Base-by-base conservation (phyloP, 257 asterid species). In the Lantana camara region DNA sequence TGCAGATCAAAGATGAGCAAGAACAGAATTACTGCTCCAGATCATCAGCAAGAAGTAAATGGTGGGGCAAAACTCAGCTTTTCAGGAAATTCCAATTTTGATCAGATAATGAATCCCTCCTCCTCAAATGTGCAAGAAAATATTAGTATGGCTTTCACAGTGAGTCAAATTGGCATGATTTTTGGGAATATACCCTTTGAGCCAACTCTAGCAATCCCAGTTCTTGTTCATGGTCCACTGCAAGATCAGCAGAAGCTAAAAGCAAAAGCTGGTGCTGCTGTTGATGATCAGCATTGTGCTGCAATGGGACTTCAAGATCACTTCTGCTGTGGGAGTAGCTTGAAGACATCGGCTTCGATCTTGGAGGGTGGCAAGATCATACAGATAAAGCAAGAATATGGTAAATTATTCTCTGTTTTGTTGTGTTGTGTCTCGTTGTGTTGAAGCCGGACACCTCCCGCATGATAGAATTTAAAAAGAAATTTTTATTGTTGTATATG, bases 301-400 rank as follows among this genome's bases (percentile, higher is more conserved):
- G 46, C 49, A 15, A 35, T 37, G 13, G 57, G 23, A 13, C 11
- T 19, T n/a, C 51, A 58, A 8, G 54, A 48, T 46, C 60, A 64
- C 0, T 32, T 59, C 42, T 66, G 17, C 58, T 4, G 29, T 8
- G 64, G 72, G 10, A 30, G 57, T 15, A 27, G 42, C 67, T 49
- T 49, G 29, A 73, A 67, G 40, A 16, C 63, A 12, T 57, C 79
- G 14, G 14, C 37, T 24, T 29, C 71, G 1, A n/a, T 35, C 54
- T 34, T 70, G 53, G 60, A n/a, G 51, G 23, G 22, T 50, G 42
- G 37, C 32, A 27, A 7, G 4, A 1, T 19, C 0, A 34, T 63
- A 16, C 72, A 44, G 17, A 66, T 75, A 2, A 75, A 71, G 49
- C 71, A 66, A 6, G 77, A 70, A 61, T 29, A 47, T 32, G 76